Base-by-base conservation (phyloP, 2,329 filamentous ascomycete species). In the Thyridium curvatum region DNA sequence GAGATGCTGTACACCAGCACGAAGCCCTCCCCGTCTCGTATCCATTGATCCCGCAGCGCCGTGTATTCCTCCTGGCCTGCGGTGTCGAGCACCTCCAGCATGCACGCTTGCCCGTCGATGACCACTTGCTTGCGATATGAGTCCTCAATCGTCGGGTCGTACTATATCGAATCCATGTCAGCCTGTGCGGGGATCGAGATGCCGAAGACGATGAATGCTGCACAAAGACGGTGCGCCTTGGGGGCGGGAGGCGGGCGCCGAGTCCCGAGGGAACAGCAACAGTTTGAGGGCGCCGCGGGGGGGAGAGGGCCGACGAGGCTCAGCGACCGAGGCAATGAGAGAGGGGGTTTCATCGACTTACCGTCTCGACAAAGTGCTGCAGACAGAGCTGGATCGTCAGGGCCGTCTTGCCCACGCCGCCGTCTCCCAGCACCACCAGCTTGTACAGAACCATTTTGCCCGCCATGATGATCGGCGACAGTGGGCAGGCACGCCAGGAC, bases 11-110 rank as follows among this genome's bases (percentile, higher is more conserved):
- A 97, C 48, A 98, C 93, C 45, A 98, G 75, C 21, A 98, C 87
- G 59, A 97, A 97, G 15, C 93, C 93, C 63, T 98, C 93, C 50
- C 93, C 91, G 58, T 97, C 91, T 52, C 93, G 82, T 61, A 97
- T 97, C 91, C 91, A 97, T 69, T 97, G 93, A 62, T 97, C 93
- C 56, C 93, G 79, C 54, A 97, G 71, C 34, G 93, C 93, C 47
- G 91, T 96, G 66, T 97, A 98, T 68, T 98, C 93, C 68, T 98
- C 93, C 64, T 98, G 93, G 41, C 93, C 93, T 38, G 93, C 93
- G 39, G 93, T 98, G 67, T 98, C 93, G 54, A 96, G 78, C 35
- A 95, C 89, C 65, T 97, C 91, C 55, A 96, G 80, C 90, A 96
- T 96, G 71, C 90, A 96, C 33, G 90, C 89, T 62, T 94, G 87